Evolutionary conservation across 2,329 filamentous ascomycete species (phyloP).

Genomic region (Waltergamsia citrina): DNA sequence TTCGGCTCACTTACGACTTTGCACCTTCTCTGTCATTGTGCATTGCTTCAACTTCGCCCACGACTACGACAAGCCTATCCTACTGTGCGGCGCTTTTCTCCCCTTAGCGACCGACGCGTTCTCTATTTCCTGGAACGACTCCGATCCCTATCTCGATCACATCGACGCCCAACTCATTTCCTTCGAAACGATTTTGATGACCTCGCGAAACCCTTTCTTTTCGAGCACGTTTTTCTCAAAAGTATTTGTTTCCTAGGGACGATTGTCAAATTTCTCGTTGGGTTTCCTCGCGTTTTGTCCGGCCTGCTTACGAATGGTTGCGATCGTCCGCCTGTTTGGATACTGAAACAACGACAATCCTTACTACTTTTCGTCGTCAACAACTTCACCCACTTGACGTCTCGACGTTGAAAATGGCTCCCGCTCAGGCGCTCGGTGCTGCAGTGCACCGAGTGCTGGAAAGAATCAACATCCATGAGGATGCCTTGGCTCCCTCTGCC

Average conservation of each 20-base stretch:
- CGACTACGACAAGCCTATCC: no score
- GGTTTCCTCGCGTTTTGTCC: no score
- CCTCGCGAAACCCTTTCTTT: not conserved
- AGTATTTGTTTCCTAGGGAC: no score
- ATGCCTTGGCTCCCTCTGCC: no score
- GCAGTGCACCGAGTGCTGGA: conserved; percentile 14
- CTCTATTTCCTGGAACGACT: not conserved
- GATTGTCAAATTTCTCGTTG: no score
- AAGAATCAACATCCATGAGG: conserved; percentile 14
- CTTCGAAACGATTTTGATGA: not conserved
- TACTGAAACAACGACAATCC: no score
- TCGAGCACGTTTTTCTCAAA: no score
- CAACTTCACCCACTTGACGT: no score
- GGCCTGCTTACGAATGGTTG: no score
- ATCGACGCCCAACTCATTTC: not conserved
- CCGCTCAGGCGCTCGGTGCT: conserved; percentile 5
- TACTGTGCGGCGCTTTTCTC: no score
- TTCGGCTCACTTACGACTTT: not conserved
- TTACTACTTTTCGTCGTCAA: not conserved
- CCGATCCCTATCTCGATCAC: conserved; percentile 1
- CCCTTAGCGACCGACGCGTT: no score
- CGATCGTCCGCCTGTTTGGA: no score
- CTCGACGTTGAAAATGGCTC: conserved; percentile 12
- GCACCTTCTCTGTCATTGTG: not conserved
- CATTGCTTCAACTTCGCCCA: not conserved